Conservation (phyloP, 202 grass and related monocot species). For the Saccharum hybrid region DNA sequence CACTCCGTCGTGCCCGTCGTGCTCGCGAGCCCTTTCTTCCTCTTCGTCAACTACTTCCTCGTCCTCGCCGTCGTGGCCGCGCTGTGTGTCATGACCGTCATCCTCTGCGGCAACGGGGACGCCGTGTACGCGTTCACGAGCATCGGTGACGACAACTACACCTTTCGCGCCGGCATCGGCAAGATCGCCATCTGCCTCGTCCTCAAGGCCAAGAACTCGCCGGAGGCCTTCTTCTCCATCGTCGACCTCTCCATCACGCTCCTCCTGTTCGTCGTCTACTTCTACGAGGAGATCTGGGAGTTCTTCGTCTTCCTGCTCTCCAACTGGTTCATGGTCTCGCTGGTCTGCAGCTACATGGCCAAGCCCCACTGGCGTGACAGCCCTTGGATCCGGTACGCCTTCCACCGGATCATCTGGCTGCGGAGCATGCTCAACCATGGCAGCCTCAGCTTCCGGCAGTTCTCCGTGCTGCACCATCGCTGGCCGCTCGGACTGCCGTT, state of each 20-base stretch:
- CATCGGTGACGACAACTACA: background rate
- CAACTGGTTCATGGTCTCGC: conserved; percentile 2
- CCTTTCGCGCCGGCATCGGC: background rate
- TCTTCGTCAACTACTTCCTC: background rate
- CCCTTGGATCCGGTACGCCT: background rate
- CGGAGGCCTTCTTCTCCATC: background rate
- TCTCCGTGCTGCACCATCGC: background rate
- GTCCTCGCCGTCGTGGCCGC: background rate
- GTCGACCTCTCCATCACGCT: background rate
- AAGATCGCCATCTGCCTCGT: background rate
- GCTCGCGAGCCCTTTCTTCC: conserved; percentile 10
- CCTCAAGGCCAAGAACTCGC: background rate
- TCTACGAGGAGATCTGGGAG: conserved; percentile 5
- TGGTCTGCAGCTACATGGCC: background rate
- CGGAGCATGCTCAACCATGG: background rate
- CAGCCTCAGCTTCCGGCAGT: background rate
- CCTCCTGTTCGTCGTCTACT: background rate
- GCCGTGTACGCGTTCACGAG: background rate
- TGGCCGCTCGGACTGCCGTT: background rate
- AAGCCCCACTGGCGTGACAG: background rate
- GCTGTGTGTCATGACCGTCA: background rate
- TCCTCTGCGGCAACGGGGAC: conserved; percentile 2
- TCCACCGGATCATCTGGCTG: background rate
- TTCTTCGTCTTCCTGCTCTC: conserved; percentile 4
- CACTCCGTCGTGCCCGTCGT: background rate